Evolutionary conservation across 2,329 filamentous ascomycete species (phyloP).

Genomic region (Rhynchosporium agropyri): DNA sequence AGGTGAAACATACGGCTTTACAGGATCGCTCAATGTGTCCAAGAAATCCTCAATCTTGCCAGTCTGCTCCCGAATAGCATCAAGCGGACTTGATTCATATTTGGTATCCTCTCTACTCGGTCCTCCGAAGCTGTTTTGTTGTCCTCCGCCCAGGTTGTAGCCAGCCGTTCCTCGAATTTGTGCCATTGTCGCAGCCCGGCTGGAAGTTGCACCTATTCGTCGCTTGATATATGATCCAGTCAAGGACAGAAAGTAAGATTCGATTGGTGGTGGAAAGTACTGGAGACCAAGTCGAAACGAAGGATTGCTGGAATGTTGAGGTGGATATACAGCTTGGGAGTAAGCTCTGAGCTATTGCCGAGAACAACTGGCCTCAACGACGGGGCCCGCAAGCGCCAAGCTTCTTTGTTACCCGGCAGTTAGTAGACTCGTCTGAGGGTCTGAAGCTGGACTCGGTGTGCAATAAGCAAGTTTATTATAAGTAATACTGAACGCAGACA

Average conservation of each 20-base stretch:
- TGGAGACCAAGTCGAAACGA: neutral
- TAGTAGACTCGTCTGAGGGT: too few species aligned
- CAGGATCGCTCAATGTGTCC: conserved; percentile 82
- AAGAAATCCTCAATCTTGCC: conserved; percentile 97
- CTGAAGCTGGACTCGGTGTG: neutral
- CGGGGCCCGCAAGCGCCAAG: conserved; percentile 9
- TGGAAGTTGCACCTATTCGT: conserved; percentile 36
- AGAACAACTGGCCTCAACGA: conserved; percentile 18
- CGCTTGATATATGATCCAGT: conserved; percentile 24
- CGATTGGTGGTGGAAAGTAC: conserved; percentile 2
- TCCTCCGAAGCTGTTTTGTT: conserved; percentile 44
- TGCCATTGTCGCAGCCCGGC: conserved; percentile 50
- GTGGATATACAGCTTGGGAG: conserved; percentile 17
- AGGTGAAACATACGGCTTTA: conserved; percentile 79
- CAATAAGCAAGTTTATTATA: neutral
- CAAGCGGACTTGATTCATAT: conserved; percentile 56
- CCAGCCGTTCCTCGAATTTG: conserved; percentile 59
- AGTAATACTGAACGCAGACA: conserved; percentile 11
- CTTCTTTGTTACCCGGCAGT: conserved; percentile 1
- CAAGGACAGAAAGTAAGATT: conserved; percentile 1
- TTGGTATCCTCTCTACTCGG: conserved; percentile 41
- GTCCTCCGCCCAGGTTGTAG: conserved; percentile 44
- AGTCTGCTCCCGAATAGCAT: conserved; percentile 89
- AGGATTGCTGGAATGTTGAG: neutral
- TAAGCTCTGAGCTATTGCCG: conserved; percentile 20